phyloP scores from a whole-genome alignment of 176 grass and related monocot species.

The Calamus simplicifolius region DNA sequence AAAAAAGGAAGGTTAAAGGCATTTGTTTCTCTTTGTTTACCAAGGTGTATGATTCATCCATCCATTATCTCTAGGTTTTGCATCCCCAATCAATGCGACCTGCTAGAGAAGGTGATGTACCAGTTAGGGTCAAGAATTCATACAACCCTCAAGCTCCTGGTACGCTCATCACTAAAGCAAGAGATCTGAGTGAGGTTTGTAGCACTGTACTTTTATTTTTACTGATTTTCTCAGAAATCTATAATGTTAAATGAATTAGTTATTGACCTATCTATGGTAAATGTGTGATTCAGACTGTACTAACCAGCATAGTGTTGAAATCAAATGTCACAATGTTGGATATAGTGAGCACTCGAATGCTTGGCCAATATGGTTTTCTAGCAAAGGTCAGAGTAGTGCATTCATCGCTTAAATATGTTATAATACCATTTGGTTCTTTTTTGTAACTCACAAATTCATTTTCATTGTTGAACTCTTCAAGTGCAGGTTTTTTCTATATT shows the following conservation, averaged over 20 bases:
- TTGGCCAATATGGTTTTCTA: slow-evolving; percentile 88
- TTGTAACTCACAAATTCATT: slow-evolving; percentile 4
- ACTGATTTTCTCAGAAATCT: neutral
- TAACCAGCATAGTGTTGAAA: slow-evolving; percentile 96
- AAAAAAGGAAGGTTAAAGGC: too few species aligned
- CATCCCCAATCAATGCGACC: slow-evolving; percentile 97
- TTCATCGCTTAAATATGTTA: neutral
- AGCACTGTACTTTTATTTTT: slow-evolving; percentile 4
- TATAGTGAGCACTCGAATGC: slow-evolving; percentile 96
- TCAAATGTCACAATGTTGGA: slow-evolving; percentile 97
- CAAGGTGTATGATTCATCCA: too few species aligned
- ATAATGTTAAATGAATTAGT: too few species aligned
- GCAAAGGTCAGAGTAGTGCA: slow-evolving; percentile 47
- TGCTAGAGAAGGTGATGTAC: slow-evolving; percentile 78
- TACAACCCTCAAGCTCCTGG: slow-evolving; percentile 88
- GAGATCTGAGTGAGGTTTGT: slow-evolving; percentile 91
- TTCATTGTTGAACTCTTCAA: neutral
- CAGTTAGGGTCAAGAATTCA: slow-evolving; percentile 93
- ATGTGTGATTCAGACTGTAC: slow-evolving; percentile 46
- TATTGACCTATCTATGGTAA: too few species aligned
- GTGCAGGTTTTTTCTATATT: slow-evolving; percentile 94
- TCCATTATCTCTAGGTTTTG: slow-evolving; percentile 42
- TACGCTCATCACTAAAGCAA: slow-evolving; percentile 83
- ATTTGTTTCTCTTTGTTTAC: too few species aligned
- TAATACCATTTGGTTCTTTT: neutral